Evolutionary conservation across 2,329 filamentous ascomycete genomes (phyloP).

Genomic region (Emmonsia crescens): DNA sequence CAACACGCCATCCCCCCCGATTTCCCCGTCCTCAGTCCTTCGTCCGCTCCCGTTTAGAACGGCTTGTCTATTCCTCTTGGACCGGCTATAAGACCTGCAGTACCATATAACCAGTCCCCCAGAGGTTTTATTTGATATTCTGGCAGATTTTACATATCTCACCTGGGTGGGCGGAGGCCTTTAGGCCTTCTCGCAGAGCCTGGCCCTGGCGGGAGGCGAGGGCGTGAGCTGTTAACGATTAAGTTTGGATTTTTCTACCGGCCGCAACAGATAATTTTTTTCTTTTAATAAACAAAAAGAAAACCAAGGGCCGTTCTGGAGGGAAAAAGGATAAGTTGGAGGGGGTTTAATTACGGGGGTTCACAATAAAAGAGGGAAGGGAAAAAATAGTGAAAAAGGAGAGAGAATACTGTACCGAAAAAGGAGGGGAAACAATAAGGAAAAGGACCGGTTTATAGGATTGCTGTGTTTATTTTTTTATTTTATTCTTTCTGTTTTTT

Average conservation of each 20-base stretch:
- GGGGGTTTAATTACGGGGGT: background rate
- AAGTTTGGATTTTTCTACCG: background rate
- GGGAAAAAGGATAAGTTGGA: background rate
- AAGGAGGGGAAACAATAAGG: background rate
- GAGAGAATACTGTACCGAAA: background rate
- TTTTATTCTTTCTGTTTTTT: background rate
- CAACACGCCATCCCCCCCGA: background rate
- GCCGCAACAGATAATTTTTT: background rate
- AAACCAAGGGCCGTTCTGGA: background rate
- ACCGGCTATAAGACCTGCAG: background rate
- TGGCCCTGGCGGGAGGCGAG: conserved; percentile 22
- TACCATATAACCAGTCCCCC: background rate
- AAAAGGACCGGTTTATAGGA: background rate
- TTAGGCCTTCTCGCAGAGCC: conserved; percentile 25
- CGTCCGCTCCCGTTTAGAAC: background rate
- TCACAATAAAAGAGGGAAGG: background rate
- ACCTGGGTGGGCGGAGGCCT: conserved; percentile 27
- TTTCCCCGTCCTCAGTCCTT: background rate
- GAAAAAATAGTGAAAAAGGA: background rate
- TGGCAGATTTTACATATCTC: background rate
- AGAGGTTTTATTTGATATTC: background rate
- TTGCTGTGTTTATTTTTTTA: background rate
- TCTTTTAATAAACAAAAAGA: background rate
- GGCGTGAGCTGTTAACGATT: conserved; percentile 11
- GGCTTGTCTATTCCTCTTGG: background rate